Conservation (phyloP, 148 eudicot genomes). For the Dysphania ambrosioides region DNA sequence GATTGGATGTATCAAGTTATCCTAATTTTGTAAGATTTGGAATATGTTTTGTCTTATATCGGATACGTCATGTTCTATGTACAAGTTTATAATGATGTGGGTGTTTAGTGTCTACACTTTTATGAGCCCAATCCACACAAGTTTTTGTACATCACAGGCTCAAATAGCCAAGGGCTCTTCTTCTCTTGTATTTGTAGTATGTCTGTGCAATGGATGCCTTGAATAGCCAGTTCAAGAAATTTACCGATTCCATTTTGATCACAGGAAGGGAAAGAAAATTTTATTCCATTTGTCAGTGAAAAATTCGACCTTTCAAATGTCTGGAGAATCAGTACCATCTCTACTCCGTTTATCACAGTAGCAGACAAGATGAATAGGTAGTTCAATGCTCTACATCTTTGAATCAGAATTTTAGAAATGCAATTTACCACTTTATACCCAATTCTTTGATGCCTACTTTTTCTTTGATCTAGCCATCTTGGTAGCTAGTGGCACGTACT, state of each 20-base stretch:
- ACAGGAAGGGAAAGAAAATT: not conserved
- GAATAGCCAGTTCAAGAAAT: no score
- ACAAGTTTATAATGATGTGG: no score
- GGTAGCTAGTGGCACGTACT: not conserved
- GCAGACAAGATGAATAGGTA: not conserved
- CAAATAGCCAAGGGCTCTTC: no score
- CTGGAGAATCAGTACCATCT: not conserved
- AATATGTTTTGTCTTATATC: no score
- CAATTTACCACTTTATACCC: not conserved
- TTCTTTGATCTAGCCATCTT: not conserved
- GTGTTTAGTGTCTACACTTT: no score
- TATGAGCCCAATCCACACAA: no score
- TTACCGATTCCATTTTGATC: not conserved
- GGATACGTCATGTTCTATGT: no score
- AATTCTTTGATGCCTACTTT: not conserved
- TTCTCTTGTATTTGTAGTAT: no score
- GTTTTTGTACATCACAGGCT: no score
- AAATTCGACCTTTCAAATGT: not conserved
- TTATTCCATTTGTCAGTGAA: not conserved
- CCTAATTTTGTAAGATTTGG: no score
- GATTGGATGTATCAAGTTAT: no score
- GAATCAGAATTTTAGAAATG: not conserved
- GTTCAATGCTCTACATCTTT: not conserved
- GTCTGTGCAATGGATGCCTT: no score
- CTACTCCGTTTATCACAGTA: not conserved